Conservation (phyloP, 768 basidiomycete species). For the Fomitopsis pulvina region DNA sequence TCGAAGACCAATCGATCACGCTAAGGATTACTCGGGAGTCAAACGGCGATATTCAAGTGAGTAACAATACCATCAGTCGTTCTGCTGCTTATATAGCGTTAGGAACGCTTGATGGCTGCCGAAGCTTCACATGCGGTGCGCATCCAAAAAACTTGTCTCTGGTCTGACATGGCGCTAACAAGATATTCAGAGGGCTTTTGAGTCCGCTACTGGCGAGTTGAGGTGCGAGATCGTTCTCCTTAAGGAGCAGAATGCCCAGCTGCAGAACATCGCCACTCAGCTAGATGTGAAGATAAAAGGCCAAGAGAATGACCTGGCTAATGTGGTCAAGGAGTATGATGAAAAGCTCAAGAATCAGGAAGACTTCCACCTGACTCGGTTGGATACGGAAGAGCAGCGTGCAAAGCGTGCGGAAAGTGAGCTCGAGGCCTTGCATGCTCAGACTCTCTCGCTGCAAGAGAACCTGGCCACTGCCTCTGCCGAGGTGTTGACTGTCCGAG, state of each 20-base stretch:
- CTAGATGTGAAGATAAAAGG: constrained; percentile 9
- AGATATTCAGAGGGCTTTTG: too few species aligned
- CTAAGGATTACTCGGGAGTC: constrained; percentile 49
- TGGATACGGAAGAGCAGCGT: constrained; percentile 11
- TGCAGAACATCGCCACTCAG: constrained; percentile 19
- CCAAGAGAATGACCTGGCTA: constrained; percentile 5
- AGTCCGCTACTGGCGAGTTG: constrained; percentile 27
- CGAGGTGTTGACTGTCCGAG: constrained; percentile 12
- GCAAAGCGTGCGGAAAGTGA: constrained; percentile 9
- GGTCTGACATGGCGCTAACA: too few species aligned
- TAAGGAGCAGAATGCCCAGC: constrained; percentile 31
- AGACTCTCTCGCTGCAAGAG: constrained; percentile 9
- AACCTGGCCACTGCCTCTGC: constrained; percentile 8
- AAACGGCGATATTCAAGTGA: constrained; percentile 44
- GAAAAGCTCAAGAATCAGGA: constrained; percentile 12
- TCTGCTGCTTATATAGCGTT: background rate
- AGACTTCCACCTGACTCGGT: background rate
- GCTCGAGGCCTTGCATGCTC: constrained; percentile 14
- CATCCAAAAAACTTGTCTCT: too few species aligned
- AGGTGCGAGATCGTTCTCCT: constrained; percentile 34
- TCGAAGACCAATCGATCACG: constrained; percentile 50
- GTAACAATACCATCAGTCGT: background rate
- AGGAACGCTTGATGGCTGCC: constrained; percentile 33
- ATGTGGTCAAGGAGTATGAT: constrained; percentile 13
- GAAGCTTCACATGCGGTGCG: constrained; percentile 33